A percentile compares a stretch with the other conserved stretches of the same genome.
phyloP scores from a whole-genome alignment of 345 rosid species.

The Mangifera indica region DNA sequence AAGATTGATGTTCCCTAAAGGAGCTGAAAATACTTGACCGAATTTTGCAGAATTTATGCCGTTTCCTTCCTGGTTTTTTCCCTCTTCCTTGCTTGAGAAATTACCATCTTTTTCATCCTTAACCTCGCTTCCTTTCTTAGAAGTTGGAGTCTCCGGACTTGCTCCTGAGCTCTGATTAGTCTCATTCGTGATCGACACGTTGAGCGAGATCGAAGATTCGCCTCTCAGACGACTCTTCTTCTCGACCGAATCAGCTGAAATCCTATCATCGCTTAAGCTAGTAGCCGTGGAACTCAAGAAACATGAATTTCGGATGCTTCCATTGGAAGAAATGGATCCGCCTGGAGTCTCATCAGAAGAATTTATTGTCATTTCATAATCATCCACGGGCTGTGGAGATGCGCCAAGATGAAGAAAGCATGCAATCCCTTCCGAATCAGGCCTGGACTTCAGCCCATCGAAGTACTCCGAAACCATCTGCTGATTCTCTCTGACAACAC shows the following conservation, averaged over 20 bases:
- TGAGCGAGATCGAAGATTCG: constrained; percentile 25
- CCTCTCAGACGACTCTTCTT: constrained; percentile 32
- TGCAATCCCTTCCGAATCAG: constrained; percentile 30
- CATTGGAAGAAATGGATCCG: constrained; percentile 35
- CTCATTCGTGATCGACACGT: constrained; percentile 29
- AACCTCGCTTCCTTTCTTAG: constrained; percentile 36
- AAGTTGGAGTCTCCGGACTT: constrained; percentile 59
- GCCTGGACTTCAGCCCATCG: constrained; percentile 43
- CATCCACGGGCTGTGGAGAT: constrained; percentile 37
- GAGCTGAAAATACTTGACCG: constrained; percentile 39
- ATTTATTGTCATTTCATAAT: constrained; percentile 51
- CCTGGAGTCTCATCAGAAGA: constrained; percentile 41
- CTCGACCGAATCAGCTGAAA: constrained; percentile 59
- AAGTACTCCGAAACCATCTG: constrained; percentile 78
- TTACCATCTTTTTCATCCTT: constrained; percentile 29
- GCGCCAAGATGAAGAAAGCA: constrained; percentile 78
- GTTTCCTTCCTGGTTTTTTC: constrained; percentile 23
- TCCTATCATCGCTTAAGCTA: constrained; percentile 70
- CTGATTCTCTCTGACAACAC: constrained; percentile 64
- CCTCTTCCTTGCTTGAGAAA: constrained; percentile 33
- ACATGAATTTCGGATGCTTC: constrained; percentile 46
- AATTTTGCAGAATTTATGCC: constrained; percentile 13
- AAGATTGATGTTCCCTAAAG: constrained; percentile 43
- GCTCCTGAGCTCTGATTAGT: constrained; percentile 30
- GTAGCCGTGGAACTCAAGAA: constrained; percentile 71